phyloP scores from a whole-genome alignment of 352 stramenopile species.

The Globisporangium canariense region DNA sequence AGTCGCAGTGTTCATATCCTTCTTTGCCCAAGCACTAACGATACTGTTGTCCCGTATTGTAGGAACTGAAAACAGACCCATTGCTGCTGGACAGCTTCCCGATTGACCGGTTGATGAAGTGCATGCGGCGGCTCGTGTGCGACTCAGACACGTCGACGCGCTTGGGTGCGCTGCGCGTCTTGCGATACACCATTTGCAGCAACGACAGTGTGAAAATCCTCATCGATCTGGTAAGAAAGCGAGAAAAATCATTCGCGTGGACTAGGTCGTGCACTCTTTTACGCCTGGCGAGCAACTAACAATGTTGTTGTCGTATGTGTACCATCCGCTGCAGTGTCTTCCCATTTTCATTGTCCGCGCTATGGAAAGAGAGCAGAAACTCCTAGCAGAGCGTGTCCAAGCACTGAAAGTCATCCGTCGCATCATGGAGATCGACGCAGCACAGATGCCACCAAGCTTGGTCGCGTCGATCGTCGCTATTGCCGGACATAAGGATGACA shows the following conservation, averaged over 20 bases:
- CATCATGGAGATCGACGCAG: slow-evolving; percentile 84
- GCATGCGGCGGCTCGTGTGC: slow-evolving; percentile 67
- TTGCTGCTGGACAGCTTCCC: slow-evolving; percentile 81
- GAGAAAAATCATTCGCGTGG: background rate
- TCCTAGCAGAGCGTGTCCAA: slow-evolving; percentile 80
- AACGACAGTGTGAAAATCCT: slow-evolving; percentile 65
- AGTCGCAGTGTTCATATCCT: background rate
- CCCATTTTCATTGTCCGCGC: slow-evolving; percentile 81
- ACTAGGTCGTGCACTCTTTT: background rate
- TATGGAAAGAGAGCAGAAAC: slow-evolving; percentile 85
- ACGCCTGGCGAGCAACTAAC: background rate
- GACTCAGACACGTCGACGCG: slow-evolving; percentile 81
- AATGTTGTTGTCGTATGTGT: background rate
- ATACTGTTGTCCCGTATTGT: background rate
- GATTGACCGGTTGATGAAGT: slow-evolving; percentile 77
- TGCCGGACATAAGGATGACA: slow-evolving; percentile 87
- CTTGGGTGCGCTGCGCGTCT: slow-evolving; percentile 65
- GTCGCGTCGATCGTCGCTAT: slow-evolving; percentile 81
- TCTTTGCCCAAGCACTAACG: background rate
- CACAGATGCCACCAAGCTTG: slow-evolving; percentile 80
- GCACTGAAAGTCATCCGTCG: slow-evolving; percentile 83
- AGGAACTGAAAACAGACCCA: slow-evolving; percentile 86
- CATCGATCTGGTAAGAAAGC: slow-evolving; percentile 45
- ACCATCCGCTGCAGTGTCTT: slow-evolving; percentile 34
- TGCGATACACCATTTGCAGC: slow-evolving; percentile 84